These are phyloP conservation scores for Knoxdaviesia capensis DNA, from an alignment of 2,329 filamentous ascomycete species.

Conservation along the genomic window DNA sequence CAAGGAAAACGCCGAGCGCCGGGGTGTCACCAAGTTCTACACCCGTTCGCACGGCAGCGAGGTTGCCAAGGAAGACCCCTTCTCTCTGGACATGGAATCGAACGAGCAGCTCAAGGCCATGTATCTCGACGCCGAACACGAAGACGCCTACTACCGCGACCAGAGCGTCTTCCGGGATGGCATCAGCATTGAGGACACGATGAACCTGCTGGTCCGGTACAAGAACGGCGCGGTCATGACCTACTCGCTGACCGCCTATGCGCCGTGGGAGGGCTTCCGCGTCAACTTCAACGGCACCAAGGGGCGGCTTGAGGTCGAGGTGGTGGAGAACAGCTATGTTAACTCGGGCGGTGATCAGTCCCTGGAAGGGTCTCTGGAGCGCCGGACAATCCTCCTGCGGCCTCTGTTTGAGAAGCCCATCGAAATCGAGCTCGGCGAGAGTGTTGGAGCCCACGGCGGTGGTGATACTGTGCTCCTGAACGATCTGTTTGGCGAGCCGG, in stretches of 20 bases:
- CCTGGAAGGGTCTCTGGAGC: constrained; percentile 30
- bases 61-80: constrained; percentile 31
- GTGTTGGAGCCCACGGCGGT: constrained; percentile 36
- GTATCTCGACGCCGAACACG: constrained; percentile 42
- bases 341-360: constrained; percentile 39
- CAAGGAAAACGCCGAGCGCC: constrained; percentile 35
- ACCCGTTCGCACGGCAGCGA: constrained; percentile 27
- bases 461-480: constrained; percentile 35
- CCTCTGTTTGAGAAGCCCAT: constrained; percentile 34
- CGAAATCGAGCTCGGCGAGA: constrained; percentile 30
- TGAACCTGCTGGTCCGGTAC: constrained; percentile 39
- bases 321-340: constrained; percentile 41
- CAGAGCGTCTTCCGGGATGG: constrained; percentile 43
- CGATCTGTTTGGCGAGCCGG: constrained; percentile 33
- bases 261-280: constrained; percentile 40
- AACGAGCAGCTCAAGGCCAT: constrained; percentile 33
- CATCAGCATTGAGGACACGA: constrained; percentile 44
- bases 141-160: constrained; percentile 40
- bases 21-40: constrained; percentile 31
- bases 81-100: constrained; percentile 33
- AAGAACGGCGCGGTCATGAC: constrained; percentile 34
- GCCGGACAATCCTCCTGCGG: constrained; percentile 24
- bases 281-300: constrained; percentile 37
- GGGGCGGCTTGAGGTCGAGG: constrained; percentile 37
- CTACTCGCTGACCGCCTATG: constrained; percentile 38